Base-by-base conservation (phyloP, 139 green algal species). In the Chlorella sp. region DNA sequence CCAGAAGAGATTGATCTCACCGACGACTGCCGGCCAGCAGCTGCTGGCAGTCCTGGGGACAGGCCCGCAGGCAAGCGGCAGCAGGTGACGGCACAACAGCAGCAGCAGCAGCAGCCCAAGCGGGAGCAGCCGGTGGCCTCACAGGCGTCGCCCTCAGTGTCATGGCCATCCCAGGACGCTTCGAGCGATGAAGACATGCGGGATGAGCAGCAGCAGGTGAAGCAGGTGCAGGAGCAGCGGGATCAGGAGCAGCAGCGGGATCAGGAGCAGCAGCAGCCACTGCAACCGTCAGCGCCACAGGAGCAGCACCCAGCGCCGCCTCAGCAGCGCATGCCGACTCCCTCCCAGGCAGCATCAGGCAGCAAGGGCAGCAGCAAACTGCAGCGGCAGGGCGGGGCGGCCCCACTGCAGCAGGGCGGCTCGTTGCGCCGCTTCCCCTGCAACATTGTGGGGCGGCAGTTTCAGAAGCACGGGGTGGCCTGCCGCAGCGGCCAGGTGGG, bases 391-490 rank as follows among this genome's bases (percentile, higher is more conserved):
- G 5, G 51, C 34, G 22, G n/a, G 20, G 51, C 19, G 5, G 54
- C 38, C 16, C 20, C 24, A n/a, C 34, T 34, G 16, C 51, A 26
- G 51, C 38, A 20, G 51, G 41, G 32, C 1, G 48, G 34, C 26
- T 41, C 46, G 3, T 34, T 78, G 67, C 80, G 51, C 11, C 67
- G 54, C 69, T 74, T 88, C n/a, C 22, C 67, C 0, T 80, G 43
- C 28, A 46, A n/a, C 43, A 40, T 88, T 1, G 84, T 88, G 54
- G 84, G 84, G n/a, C 51, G 84, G 14, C 62, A 69, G 6, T 84
- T 84, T 34, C 75, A 80, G 69, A 60, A 67, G 75, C 46, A 81
- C 19, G 69, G 60, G 3, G 38, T 38, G 26, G 51, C 26, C 11
- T 85, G 80, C 46, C 64, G 56, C 17, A 38, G 26, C 36, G 67